phyloP scores from a whole-genome alignment of 192 early-diverging fungal species.

The Neocallimastix lanati region DNA sequence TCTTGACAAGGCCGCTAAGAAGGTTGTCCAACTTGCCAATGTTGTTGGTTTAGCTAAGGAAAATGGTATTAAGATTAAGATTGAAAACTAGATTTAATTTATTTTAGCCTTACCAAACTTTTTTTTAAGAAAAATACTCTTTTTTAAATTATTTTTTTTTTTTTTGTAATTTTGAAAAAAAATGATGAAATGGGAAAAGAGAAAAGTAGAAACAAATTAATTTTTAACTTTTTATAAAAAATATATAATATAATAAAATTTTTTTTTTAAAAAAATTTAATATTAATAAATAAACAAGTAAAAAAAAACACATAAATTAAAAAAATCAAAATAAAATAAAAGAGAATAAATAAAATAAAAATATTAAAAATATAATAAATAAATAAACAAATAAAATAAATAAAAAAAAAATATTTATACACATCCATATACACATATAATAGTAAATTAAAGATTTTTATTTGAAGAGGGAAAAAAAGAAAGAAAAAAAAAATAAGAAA shows the following conservation, averaged over 20 bases:
- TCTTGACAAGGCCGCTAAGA: constrained; percentile 82
- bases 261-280: not conserved
- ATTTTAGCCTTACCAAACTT: too few relatives aligned
- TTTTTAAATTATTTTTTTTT: too few relatives aligned
- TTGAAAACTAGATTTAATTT: not conserved
- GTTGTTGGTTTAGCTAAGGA: constrained; percentile 30
- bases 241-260: not conserved
- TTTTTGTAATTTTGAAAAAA: not conserved
- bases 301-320: not conserved
- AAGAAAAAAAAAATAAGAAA: not conserved
- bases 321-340: too few relatives aligned
- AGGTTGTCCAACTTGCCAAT: constrained; percentile 65
- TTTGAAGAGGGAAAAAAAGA: not conserved
- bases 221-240: not conserved
- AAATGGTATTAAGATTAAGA: constrained; percentile 1
- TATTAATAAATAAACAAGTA: not conserved
- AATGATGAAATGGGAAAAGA: too few relatives aligned
- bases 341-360: not conserved
- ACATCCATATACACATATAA: not conserved
- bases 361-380: not conserved
- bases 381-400: not conserved
- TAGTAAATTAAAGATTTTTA: not conserved
- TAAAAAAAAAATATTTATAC: too few relatives aligned
- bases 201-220: not conserved
- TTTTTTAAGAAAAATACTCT: not conserved